Evolutionary conservation across 495 filamentous ascomycete genomes (phyloP), one percentile per base, ranked within the genome.

Genomic region (Xylaria flabelliformis): DNA sequence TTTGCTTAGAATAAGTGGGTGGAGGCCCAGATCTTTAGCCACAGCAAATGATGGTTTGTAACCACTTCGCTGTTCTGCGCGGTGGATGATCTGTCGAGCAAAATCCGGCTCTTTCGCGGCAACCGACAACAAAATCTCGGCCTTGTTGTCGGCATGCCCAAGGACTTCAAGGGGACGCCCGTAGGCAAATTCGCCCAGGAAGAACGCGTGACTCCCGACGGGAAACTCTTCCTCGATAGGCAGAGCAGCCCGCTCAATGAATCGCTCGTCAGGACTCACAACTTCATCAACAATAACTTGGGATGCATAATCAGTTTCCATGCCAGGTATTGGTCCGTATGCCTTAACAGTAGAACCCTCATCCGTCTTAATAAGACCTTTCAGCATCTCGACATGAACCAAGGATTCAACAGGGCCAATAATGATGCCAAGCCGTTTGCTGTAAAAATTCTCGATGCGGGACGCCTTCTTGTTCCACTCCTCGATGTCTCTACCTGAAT

Each of bases 151-250:
- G 12, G 85, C 85, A 75, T 90, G 87, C 8, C 48, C 63, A n/a
- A 87, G 87, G 64, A 99, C 89, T 81, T 97, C 89, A 19, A 97
- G 82, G 1, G 97, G 96, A 56, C 94, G 89, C 15, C 97, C 97
- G 75, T 97, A 98, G 76, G 93, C 93, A 82, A 91, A 95, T 4
- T 98, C 97, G 53, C 97, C 97, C n/a, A 99, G 82, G 84, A 97
- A 99, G 84, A 99, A 98, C 1, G 92, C 94, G 51, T 89, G 87
- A 17, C 93, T 90, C 64, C 89, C 90, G 66, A 89, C 80, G 0
- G 97, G 95, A 77, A 98, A 98, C 73, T 99, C 97, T 80, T 98
- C 90, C 77, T 95, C 92, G 51, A 99, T 90, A 3, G 94, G 91
- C 10, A 96, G 73, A 26, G 97, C 94, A 44, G 88, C 91, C 73